Conservation (phyloP, 2,329 filamentous ascomycete genomes). For the Fusarium lateritium region DNA sequence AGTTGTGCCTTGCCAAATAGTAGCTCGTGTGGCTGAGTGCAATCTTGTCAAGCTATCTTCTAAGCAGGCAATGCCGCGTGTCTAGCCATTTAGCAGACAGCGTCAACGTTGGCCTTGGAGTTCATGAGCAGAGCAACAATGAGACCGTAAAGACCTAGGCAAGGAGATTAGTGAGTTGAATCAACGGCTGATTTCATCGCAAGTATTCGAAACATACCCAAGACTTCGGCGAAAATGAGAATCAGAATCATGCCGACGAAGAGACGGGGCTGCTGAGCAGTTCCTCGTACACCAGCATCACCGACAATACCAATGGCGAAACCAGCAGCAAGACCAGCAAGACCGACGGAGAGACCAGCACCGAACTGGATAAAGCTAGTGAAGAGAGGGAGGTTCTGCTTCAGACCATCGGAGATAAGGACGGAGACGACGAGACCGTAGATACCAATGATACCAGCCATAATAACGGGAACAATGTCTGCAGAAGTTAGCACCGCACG, state of each 20-base stretch:
- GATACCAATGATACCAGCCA: constrained; percentile 99
- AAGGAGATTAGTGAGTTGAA: constrained; percentile 42
- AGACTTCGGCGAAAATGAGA: constrained; percentile 99
- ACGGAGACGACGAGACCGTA: constrained; percentile 93
- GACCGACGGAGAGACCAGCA: constrained; percentile 85
- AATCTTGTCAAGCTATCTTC: constrained; percentile 56
- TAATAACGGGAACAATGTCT: constrained; percentile 99
- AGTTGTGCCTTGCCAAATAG: constrained; percentile 42
- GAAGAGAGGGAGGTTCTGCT: constrained; percentile 80
- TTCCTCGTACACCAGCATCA: constrained; percentile 90
- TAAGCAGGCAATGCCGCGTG: constrained; percentile 26
- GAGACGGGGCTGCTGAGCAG: constrained; percentile 85
- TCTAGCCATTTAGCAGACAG: constrained; percentile 61
- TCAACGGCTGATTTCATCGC: no score
- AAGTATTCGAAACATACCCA: constrained; percentile 74
- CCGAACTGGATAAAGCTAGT: constrained; percentile 89
- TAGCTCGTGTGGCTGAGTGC: constrained; percentile 50
- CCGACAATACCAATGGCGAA: constrained; percentile 91
- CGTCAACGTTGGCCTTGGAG: constrained; percentile 83
- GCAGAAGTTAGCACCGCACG: constrained; percentile 39
- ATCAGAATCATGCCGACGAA: constrained; percentile 99
- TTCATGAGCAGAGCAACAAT: constrained; percentile 99
- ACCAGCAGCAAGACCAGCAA: constrained; percentile 86
- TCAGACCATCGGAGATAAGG: constrained; percentile 84
- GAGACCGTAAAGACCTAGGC: constrained; percentile 93